These are phyloP conservation scores for Boletus coccyginus DNA, from an alignment of 768 basidiomycete species.

Conservation along the genomic window DNA sequence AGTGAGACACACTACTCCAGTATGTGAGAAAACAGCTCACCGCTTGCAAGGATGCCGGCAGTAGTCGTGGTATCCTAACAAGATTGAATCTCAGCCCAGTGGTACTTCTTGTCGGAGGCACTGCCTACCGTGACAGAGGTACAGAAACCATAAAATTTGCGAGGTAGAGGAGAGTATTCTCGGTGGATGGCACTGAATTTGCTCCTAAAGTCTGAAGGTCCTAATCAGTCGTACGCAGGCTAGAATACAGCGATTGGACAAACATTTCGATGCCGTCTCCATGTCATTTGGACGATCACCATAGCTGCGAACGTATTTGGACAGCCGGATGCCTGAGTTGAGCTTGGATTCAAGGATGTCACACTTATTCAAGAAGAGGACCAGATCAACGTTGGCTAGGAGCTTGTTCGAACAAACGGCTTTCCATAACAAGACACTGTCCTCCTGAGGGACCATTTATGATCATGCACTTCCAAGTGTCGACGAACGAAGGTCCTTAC, in stretches of 20 bases:
- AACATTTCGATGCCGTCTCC: constrained; percentile 66
- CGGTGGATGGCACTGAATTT: constrained; percentile 77
- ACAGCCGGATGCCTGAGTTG: constrained; percentile 56
- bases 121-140: constrained; percentile 66
- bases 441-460: constrained; percentile 47
- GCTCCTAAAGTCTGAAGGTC: constrained; percentile 54
- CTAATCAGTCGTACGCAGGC: background rate
- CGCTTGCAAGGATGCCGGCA: constrained; percentile 72
- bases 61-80: constrained; percentile 68
- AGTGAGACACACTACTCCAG: constrained; percentile 2
- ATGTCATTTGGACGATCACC: constrained; percentile 66
- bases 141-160: constrained; percentile 77
- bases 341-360: constrained; percentile 72
- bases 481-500: constrained; percentile 26
- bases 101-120: background rate
- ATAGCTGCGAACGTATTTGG: constrained; percentile 71
- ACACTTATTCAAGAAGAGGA: constrained; percentile 81
- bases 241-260: constrained; percentile 20
- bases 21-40: constrained; percentile 36
- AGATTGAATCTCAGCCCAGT: background rate
- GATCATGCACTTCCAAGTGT: background rate
- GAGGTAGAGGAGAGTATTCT: constrained; percentile 69
- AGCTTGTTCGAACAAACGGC: constrained; percentile 69
- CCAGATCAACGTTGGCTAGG: constrained; percentile 66
- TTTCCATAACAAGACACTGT: constrained; percentile 75